A percentile compares a stretch with the other conserved stretches of the same genome.
phyloP scores from a whole-genome alignment of 2,329 filamentous ascomycete genomes.

The Ramichloridium luteum region DNA sequence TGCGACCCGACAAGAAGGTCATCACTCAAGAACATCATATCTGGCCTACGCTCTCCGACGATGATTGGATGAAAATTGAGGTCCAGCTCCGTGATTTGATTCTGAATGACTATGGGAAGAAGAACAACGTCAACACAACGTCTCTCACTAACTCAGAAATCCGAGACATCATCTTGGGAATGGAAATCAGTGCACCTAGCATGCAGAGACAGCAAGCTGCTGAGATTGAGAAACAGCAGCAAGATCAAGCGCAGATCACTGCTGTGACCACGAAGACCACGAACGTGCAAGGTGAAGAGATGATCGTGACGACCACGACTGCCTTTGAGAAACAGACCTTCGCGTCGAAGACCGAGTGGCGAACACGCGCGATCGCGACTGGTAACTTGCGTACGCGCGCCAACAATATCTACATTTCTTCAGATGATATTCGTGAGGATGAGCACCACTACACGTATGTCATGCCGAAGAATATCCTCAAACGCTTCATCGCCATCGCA shows the following conservation, averaged over 20 bases:
- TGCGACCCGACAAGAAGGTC: slow-evolving; percentile 93
- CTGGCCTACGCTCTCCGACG: slow-evolving; percentile 86
- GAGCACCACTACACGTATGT: slow-evolving; percentile 87
- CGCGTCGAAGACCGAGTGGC: slow-evolving; percentile 97
- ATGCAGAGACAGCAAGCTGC: slow-evolving; percentile 97
- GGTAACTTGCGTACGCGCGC: slow-evolving; percentile 86
- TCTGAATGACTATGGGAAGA: slow-evolving; percentile 97
- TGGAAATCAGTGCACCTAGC: slow-evolving; percentile 97
- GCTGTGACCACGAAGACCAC: slow-evolving; percentile 97
- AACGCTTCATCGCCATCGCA: slow-evolving; percentile 94
- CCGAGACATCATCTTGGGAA: slow-evolving; percentile 93
- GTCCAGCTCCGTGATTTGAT: slow-evolving; percentile 90
- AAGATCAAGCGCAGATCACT: slow-evolving; percentile 91
- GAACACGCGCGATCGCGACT: slow-evolving; percentile 88
- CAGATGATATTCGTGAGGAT: slow-evolving; percentile 81
- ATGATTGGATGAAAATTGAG: slow-evolving; percentile 99
- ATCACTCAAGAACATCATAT: slow-evolving; percentile 99
- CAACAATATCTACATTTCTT: slow-evolving; percentile 98
- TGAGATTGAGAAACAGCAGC: slow-evolving; percentile 97
- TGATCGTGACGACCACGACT: slow-evolving; percentile 95
- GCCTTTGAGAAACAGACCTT: slow-evolving; percentile 97
- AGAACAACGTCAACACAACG: slow-evolving; percentile 98
- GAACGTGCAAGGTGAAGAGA: slow-evolving; percentile 92
- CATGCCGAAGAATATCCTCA: slow-evolving; percentile 98
- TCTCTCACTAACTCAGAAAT: slow-evolving; percentile 95